A percentile compares a stretch with the other conserved stretches of the same genome.
phyloP scores from a whole-genome alignment of 2,329 filamentous ascomycete species.

The Raffaelea ambrosiae region DNA sequence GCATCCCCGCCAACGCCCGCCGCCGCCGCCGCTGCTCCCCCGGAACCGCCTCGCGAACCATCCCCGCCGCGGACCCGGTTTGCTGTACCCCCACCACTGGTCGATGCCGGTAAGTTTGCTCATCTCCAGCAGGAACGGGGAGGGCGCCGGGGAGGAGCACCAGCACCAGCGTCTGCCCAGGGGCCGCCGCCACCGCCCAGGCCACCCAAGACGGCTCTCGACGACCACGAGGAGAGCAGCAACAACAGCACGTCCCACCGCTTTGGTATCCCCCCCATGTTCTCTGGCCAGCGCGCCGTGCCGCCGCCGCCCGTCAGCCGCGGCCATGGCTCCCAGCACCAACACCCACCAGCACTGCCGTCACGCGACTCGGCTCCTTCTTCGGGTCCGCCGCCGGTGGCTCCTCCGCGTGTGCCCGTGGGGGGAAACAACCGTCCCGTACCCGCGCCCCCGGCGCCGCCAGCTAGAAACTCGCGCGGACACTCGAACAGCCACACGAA shows the following conservation, averaged over 20 bases:
- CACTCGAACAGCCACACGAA: constrained; percentile 25
- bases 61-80: constrained; percentile 67
- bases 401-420: constrained; percentile 37
- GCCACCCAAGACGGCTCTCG: constrained; percentile 62
- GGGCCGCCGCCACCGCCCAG: constrained; percentile 60
- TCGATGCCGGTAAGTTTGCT: constrained; percentile 83
- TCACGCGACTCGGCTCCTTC: constrained; percentile 43
- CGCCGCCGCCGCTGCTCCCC: constrained; percentile 25
- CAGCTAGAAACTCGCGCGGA: constrained; percentile 22
- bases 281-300: constrained; percentile 57
- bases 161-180: constrained; percentile 31
- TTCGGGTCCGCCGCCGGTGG: constrained; percentile 66
- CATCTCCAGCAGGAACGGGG: constrained; percentile 41
- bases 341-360: constrained; percentile 3
- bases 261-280: constrained; percentile 74
- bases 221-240: constrained; percentile 57
- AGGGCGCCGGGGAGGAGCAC: constrained; percentile 18
- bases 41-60: constrained; percentile 60
- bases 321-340: constrained; percentile 33
- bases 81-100: constrained; percentile 76
- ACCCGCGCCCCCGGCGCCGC: constrained; percentile 34
- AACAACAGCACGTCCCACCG: constrained; percentile 36
- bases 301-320: constrained; percentile 70
- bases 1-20: constrained; percentile 12
- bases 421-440: constrained; percentile 40